Evolutionary conservation across 129 eudicot genomes (phyloP).

Genomic region (Chrysanthemum lavandulifolium): DNA sequence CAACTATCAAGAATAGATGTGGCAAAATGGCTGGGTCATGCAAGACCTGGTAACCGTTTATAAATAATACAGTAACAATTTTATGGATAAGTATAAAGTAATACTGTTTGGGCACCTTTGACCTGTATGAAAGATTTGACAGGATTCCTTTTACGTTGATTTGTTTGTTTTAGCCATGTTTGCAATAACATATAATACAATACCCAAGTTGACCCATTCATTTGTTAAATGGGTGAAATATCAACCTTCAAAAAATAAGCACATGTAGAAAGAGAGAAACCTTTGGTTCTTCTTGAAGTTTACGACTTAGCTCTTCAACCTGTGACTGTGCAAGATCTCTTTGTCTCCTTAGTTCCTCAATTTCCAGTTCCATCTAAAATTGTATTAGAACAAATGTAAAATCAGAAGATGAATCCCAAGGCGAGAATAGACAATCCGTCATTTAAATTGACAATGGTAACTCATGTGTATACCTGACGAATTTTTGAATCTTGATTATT

Average conservation of each 20-base stretch:
- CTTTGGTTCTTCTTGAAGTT: conserved; percentile 74
- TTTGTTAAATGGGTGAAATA: background rate
- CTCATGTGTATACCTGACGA: conserved; percentile 45
- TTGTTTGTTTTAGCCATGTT: too few species aligned
- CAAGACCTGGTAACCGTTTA: too few species aligned
- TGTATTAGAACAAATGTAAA: background rate
- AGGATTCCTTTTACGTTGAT: too few species aligned
- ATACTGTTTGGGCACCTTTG: too few species aligned
- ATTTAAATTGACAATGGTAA: background rate
- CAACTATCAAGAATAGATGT: too few species aligned
- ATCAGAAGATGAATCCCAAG: background rate
- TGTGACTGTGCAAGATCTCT: conserved; percentile 82
- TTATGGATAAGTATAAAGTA: too few species aligned
- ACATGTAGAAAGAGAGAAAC: conserved; percentile 20
- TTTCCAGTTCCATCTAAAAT: conserved; percentile 83
- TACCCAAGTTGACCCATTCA: too few species aligned
- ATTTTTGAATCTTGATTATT: conserved; percentile 73
- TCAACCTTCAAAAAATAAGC: background rate
- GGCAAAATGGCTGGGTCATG: too few species aligned
- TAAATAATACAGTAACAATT: too few species aligned
- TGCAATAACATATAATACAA: too few species aligned
- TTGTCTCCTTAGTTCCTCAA: conserved; percentile 87
- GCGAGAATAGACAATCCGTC: background rate
- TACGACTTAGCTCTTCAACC: conserved; percentile 73
- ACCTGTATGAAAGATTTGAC: too few species aligned